Base-by-base conservation (phyloP, 1,139 yeast genomes). In the Hansenula sp. region DNA sequence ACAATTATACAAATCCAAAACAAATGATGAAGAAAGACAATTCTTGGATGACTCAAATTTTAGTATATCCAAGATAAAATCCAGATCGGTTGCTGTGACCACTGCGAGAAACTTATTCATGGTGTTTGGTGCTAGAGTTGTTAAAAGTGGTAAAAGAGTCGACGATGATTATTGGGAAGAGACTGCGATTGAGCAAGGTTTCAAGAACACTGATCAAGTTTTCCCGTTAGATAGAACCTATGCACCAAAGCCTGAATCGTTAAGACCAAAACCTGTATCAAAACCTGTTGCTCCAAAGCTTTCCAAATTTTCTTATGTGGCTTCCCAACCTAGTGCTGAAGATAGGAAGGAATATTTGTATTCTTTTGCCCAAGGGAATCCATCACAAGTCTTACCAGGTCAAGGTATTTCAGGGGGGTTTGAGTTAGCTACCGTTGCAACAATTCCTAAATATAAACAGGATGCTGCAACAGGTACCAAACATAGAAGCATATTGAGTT, bases 141-240 rank as follows among this genome's bases (percentile, higher is more conserved):
- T 87, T 35, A 69, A 70, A 13, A 72, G 73, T 41, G 95, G 95
- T 21, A 71, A 73, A 43, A 77, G 89, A 50, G 80, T 85, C 11
- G 64, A 67, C 17, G 95, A 86, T 62, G 95, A 86, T 61, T 86
- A 86, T 59, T 86, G 93, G 89, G 95, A 85, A 59, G 76, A 73
- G 33, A 63, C 70, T 36, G 84, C 87, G 0, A 71, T 73, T 44
- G 80, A 76, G 37, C 78, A 79, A 51, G 88, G 87, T 2, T 70
- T 73, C 43, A 68, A 72, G 1, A 70, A 71, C 25, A 65, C 63
- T 38, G 76, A 72, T 47, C 67, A 74, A 17, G 78, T 74, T 5
- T 70, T 66, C 24, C 38, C 53, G 4, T 45, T 45, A 4, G 53
- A 47, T 5, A 47, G 35, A 32, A 47, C 48, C 29, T 42, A 48